Evolutionary conservation across 2,329 filamentous ascomycete species (phyloP).

Genomic region (Sporothrix phasma): DNA sequence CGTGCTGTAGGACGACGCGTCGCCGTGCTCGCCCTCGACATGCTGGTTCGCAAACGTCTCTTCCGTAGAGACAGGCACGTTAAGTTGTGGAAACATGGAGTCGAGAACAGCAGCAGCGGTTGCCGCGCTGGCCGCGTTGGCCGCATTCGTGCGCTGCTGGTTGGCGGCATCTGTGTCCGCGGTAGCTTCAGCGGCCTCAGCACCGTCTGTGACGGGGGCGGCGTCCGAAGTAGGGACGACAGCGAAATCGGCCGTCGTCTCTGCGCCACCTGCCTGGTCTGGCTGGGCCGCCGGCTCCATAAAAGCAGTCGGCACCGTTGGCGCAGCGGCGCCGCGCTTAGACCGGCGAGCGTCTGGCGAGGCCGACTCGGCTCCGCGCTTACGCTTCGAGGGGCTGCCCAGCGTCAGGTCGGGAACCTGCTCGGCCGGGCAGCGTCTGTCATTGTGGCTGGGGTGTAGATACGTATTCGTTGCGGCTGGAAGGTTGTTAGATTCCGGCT

Average conservation of each 20-base stretch:
- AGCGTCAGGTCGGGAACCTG: neutral
- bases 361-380: constrained; percentile 39
- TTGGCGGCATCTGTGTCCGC: constrained; percentile 37
- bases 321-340: constrained; percentile 40
- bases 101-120: constrained; percentile 50
- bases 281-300: constrained; percentile 45
- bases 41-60: constrained; percentile 49
- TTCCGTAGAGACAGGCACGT: constrained; percentile 47
- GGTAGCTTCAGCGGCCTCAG: constrained; percentile 33
- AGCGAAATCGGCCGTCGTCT: constrained; percentile 39
- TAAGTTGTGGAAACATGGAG: constrained; percentile 49
- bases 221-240: constrained; percentile 42
- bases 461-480: too few species aligned
- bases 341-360: constrained; percentile 40
- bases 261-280: constrained; percentile 25
- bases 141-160: constrained; percentile 37
- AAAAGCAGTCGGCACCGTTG: constrained; percentile 39
- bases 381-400: constrained; percentile 39
- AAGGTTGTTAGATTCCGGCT: too few species aligned
- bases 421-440: neutral
- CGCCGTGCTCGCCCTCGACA: constrained; percentile 26
- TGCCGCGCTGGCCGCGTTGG: constrained; percentile 32
- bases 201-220: constrained; percentile 40
- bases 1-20: constrained; percentile 24
- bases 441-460: constrained; percentile 28